phyloP scores from a whole-genome alignment of 2,329 filamentous ascomycete genomes.

The Ophiostoma novo-ulmi region DNA sequence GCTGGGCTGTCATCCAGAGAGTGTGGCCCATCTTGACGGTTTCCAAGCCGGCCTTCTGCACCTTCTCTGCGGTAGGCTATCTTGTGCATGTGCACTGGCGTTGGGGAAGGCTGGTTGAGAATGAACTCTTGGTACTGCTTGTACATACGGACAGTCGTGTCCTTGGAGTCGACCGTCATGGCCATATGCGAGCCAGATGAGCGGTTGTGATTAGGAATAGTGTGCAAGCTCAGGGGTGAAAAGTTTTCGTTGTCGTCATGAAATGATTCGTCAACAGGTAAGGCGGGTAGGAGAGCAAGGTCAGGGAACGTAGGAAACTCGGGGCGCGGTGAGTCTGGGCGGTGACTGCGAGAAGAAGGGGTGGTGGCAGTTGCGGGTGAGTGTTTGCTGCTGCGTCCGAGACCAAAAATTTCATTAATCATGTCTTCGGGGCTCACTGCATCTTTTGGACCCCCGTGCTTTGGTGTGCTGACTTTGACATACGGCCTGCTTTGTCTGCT shows the following conservation, averaged over 20 bases:
- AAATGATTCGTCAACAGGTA: not conserved
- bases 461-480: not conserved
- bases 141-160: conserved; percentile 35
- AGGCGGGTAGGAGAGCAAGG: not conserved
- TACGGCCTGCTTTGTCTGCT: not conserved
- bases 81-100: conserved; percentile 2
- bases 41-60: not conserved
- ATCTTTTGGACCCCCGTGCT: not conserved
- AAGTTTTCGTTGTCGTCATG: not conserved
- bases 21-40: not conserved
- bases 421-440: conserved; percentile 12
- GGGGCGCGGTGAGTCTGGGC: not conserved
- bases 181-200: conserved; percentile 18
- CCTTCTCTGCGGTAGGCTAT: not conserved
- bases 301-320: not conserved
- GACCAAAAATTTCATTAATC: conserved; percentile 18
- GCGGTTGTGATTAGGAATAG: conserved; percentile 1
- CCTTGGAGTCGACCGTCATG: conserved; percentile 27
- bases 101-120: conserved; percentile 17
- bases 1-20: not conserved
- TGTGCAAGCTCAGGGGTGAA: not conserved
- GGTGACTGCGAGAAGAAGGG: not conserved
- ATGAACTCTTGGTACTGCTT: conserved; percentile 31
- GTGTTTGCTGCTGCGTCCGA: not conserved
- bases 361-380: not conserved